Evolutionary conservation across 2,329 filamentous ascomycete species (phyloP), one percentile per base, ranked within the genome.

Genomic region (Trichophyton rubrum): DNA sequence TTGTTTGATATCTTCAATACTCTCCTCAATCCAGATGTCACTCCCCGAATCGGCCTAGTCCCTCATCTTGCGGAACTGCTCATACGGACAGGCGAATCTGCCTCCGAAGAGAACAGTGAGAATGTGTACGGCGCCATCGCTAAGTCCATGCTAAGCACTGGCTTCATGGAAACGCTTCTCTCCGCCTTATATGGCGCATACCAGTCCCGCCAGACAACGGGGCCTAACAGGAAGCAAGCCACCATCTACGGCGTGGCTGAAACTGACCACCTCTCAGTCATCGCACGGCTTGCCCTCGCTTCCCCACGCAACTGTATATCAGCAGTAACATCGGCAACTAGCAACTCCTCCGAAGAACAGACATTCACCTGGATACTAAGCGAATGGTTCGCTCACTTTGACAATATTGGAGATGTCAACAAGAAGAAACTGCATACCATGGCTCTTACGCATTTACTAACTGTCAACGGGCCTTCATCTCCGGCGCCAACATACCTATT

Each of bases 201-300:
- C 80, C 82, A 87, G 68, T 85, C 89, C 2, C 86, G 88, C 67
- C 86, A 95, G 70, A 89, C 88, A 0, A 88, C 88, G 0, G 92
- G 93, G 0, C 91, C 92, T 0, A 88, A 89, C 68, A 81, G 82
- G 27, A 87, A 82, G 65, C 79, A 83, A 20, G 82, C 85, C 45
- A 82, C 83, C 33, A 82, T 96, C 38, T 86, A 87, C 66, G 84
- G 85, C 11, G 80, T 90, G 9, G 85, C 88, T 0, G 85, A 96
- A 69, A 88, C 88, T 0, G 89, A 96, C 69, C 96, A 95, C 71
- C 87, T 95, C 68, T 82, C 84, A 3, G 84, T 97, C 1, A 79
- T 99, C 1, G 86, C 89, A 1, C 86, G 91, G 1, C 80, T 97
- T 15, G 83, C 86, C 0, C 75, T 95, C 1, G 85, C 85, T 0